Percentiles rank a stretch among this genome's conserved stretches.
These are phyloP conservation scores for Polymyxa betae DNA, from an alignment of 208 protist species.

Conservation along the genomic window DNA sequence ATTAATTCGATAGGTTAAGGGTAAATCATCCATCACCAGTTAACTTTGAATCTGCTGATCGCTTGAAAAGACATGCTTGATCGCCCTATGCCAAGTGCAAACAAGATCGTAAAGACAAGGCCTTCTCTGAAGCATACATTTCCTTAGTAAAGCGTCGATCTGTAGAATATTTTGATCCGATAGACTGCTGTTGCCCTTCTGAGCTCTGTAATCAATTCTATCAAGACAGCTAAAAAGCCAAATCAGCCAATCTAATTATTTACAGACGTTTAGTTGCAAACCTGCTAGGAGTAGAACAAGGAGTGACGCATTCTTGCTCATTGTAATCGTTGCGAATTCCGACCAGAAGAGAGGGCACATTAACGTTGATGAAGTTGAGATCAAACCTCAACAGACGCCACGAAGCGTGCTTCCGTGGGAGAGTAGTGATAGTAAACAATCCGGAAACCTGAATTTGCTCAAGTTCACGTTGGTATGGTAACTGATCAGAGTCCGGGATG, in stretches of 20 bases:
- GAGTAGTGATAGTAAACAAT: not conserved
- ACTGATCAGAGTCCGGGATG: not conserved
- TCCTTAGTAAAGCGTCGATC: conserved; percentile 25
- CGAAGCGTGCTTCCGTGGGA: not conserved
- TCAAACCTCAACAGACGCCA: conserved; percentile 29
- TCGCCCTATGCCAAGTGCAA: conserved; percentile 16
- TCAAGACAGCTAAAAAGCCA: not conserved
- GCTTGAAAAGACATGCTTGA: conserved; percentile 40
- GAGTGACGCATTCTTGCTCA: not conserved
- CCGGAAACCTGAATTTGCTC: conserved; percentile 22
- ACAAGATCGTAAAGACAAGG: conserved; percentile 21
- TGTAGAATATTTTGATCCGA: not conserved
- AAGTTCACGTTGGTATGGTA: conserved; percentile 3
- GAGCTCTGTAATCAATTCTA: not conserved
- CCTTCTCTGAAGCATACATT: not conserved
- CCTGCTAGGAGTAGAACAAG: too few species aligned
- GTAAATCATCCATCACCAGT: too few species aligned
- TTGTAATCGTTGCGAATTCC: conserved; percentile 52
- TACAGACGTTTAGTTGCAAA: too few species aligned
- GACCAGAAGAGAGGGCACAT: conserved; percentile 11
- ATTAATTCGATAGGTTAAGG: too few species aligned
- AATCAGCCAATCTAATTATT: too few species aligned
- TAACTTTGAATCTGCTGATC: too few species aligned
- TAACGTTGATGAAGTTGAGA: not conserved
- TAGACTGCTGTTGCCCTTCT: conserved; percentile 18